A percentile compares a stretch with the other conserved stretches of the same genome.
phyloP scores from a whole-genome alignment of 1,284 basidiomycete species.

The Heliocybe sulcata region DNA sequence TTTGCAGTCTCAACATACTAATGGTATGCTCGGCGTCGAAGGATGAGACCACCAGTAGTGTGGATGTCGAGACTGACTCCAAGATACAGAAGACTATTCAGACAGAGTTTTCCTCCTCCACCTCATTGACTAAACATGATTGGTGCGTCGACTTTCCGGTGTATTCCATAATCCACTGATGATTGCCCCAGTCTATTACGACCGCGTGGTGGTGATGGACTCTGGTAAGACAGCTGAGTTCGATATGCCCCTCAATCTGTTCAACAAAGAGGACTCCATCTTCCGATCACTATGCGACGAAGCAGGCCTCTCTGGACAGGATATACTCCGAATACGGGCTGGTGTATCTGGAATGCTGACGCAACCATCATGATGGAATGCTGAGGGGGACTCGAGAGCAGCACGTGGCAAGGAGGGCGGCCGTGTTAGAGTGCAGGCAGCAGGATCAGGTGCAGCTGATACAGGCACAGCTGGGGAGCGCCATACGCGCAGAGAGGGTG shows the following conservation, averaged over 20 bases:
- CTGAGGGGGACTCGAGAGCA: slow-evolving; percentile 68
- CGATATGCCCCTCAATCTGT: slow-evolving; percentile 69
- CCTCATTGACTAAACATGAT: slow-evolving; percentile 74
- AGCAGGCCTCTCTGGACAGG: slow-evolving; percentile 51
- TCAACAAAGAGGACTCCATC: slow-evolving; percentile 59
- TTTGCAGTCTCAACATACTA: slow-evolving; percentile 7
- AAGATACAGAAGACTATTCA: slow-evolving; percentile 73
- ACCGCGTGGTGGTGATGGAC: slow-evolving; percentile 74
- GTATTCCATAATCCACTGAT: neutral
- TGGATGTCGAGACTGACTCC: slow-evolving; percentile 78
- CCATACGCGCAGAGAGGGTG: slow-evolving; percentile 9
- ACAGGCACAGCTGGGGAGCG: neutral
- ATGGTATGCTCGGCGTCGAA: slow-evolving; percentile 17
- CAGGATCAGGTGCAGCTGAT: slow-evolving; percentile 54
- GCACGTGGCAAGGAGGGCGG: slow-evolving; percentile 48
- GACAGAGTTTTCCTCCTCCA: slow-evolving; percentile 56
- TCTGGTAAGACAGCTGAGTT: slow-evolving; percentile 50
- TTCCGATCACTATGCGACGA: slow-evolving; percentile 76
- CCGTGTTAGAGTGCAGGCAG: slow-evolving; percentile 33
- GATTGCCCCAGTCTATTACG: slow-evolving; percentile 50
- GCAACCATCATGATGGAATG: slow-evolving; percentile 25
- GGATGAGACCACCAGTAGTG: slow-evolving; percentile 77
- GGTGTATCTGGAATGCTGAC: neutral
- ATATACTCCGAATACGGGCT: slow-evolving; percentile 38
- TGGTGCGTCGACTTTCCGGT: slow-evolving; percentile 26